phyloP scores from a whole-genome alignment of 2,329 filamentous ascomycete species.

The Colletotrichum sp. region DNA sequence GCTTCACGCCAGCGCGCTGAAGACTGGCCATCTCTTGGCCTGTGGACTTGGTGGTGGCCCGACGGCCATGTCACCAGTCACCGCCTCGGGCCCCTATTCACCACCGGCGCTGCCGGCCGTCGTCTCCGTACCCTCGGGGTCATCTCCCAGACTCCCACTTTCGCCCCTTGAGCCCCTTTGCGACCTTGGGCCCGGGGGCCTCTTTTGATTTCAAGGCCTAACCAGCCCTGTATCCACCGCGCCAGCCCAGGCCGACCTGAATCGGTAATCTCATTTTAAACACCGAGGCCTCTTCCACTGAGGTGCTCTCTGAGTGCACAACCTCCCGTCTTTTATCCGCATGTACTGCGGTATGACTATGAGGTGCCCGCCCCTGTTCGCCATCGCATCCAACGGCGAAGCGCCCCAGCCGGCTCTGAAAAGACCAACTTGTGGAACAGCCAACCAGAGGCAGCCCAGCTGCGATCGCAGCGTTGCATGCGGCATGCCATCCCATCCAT shows the following conservation, averaged over 20 bases:
- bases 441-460: neutral
- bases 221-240: constrained; percentile 8
- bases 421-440: neutral
- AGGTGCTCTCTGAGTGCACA: neutral
- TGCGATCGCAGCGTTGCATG: constrained; percentile 1
- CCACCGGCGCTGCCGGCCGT: constrained; percentile 11
- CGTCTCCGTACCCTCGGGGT: constrained; percentile 4
- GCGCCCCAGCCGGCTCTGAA: constrained; percentile 1
- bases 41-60: neutral
- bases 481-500: constrained; percentile 2
- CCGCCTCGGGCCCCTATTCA: constrained; percentile 11
- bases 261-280: constrained; percentile 16
- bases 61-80: constrained; percentile 5
- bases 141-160: constrained; percentile 14
- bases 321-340: neutral
- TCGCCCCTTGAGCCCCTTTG: constrained; percentile 12
- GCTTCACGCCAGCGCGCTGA: neutral
- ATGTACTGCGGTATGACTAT: neutral
- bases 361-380: neutral
- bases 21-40: neutral
- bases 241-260: constrained; percentile 12
- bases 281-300: neutral
- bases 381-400: neutral
- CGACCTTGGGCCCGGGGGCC: neutral
- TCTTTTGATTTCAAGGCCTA: constrained; percentile 11